These are phyloP conservation scores for Stephania japonica DNA, from an alignment of 164 flowering plant genomes.

Conservation along the genomic window DNA sequence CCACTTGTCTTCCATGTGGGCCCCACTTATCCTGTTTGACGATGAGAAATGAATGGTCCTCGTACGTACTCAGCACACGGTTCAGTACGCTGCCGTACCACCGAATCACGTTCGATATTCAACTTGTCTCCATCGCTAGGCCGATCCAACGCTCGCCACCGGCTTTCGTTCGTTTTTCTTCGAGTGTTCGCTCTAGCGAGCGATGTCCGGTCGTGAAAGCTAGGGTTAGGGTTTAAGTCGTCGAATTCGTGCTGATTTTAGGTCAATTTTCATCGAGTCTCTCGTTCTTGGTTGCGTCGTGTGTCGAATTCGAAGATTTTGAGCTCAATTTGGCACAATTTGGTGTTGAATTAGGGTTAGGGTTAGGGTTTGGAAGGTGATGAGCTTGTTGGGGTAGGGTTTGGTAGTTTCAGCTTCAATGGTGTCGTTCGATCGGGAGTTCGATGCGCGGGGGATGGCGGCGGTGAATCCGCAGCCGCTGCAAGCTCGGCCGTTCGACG, in stretches of 20 bases:
- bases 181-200: background rate
- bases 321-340: no score
- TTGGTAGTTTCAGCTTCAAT: background rate
- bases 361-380: background rate
- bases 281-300: background rate
- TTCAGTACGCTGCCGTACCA: background rate
- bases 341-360: slow-evolving; percentile 14
- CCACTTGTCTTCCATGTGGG: background rate
- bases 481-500: slow-evolving; percentile 19
- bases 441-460: slow-evolving; percentile 12
- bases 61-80: background rate
- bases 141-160: slow-evolving; percentile 2
- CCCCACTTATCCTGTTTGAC: background rate
- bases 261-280: background rate
- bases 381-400: background rate
- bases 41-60: slow-evolving; percentile 4
- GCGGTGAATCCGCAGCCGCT: slow-evolving; percentile 15
- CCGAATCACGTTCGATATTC: background rate
- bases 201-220: background rate
- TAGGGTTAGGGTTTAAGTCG: slow-evolving; percentile 3
- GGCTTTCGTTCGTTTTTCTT: background rate
- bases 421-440: slow-evolving; percentile 3
- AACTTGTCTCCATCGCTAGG: background rate
- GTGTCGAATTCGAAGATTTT: background rate
- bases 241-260: background rate